Percentiles rank a stretch among this genome's conserved stretches.
Evolutionary conservation across 164 flowering plant genomes (phyloP).

Genomic region (Magnolia sinica): DNA sequence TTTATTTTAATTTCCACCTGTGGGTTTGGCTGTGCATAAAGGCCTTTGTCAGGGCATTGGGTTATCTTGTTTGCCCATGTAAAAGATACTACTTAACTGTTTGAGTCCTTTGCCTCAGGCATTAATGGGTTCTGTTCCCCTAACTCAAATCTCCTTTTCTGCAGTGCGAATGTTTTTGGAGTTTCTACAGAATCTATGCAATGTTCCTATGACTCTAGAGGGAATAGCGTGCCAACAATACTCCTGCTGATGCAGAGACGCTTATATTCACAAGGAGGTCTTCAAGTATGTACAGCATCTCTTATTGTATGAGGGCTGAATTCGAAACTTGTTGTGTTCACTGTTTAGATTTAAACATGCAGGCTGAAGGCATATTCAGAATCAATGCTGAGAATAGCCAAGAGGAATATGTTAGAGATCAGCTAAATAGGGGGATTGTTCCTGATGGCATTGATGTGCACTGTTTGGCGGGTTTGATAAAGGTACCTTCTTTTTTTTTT

Average conservation of each 20-base stretch:
- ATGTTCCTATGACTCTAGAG: slow-evolving; percentile 82
- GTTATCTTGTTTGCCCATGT: neutral
- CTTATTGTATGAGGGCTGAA: neutral
- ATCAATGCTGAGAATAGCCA: slow-evolving; percentile 79
- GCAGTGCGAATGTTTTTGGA: slow-evolving; percentile 84
- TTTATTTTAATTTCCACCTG: no score
- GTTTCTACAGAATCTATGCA: slow-evolving; percentile 96
- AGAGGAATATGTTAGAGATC: slow-evolving; percentile 82
- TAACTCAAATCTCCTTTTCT: slow-evolving; percentile 15
- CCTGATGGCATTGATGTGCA: slow-evolving; percentile 83
- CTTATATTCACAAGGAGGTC: slow-evolving; percentile 71
- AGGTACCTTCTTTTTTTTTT: slow-evolving; percentile 37
- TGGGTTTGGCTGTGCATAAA: no score
- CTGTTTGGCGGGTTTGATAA: slow-evolving; percentile 90
- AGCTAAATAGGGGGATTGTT: slow-evolving; percentile 67
- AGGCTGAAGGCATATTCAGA: slow-evolving; percentile 95
- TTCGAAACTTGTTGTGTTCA: neutral
- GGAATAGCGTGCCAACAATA: slow-evolving; percentile 92
- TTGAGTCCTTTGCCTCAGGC: neutral
- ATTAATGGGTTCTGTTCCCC: neutral
- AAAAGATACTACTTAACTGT: neutral
- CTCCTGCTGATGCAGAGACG: slow-evolving; percentile 83
- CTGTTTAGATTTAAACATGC: slow-evolving; percentile 15
- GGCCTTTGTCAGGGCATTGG: neutral
- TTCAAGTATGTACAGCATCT: slow-evolving; percentile 42